Evolutionary conservation across 2,329 filamentous ascomycete species (phyloP).

Genomic region (Diaporthe sp.): DNA sequence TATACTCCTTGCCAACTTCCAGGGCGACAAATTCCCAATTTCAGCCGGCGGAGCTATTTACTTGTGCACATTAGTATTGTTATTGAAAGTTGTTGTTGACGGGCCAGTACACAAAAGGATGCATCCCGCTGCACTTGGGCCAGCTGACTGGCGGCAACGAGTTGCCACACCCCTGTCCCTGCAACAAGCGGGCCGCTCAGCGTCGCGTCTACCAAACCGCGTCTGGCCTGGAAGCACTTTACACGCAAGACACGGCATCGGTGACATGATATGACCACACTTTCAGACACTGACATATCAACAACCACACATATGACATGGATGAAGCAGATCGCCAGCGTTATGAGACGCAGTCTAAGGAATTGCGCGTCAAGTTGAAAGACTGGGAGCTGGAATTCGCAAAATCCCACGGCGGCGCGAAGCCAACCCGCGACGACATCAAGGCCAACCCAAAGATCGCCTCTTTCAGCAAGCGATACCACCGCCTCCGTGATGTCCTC

Average conservation of each 20-base stretch:
- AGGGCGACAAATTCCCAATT: neutral
- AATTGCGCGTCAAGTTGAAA: slow-evolving; percentile 79
- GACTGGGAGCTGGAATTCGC: slow-evolving; percentile 79
- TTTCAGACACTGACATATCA: neutral
- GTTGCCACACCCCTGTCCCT: neutral
- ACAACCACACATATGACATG: slow-evolving; percentile 53
- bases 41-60: neutral
- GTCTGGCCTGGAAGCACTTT: slow-evolving; percentile 12
- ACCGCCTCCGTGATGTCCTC: slow-evolving; percentile 71
- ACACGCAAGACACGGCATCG: neutral
- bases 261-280: neutral
- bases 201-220: slow-evolving; percentile 23
- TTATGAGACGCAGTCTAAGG: slow-evolving; percentile 64
- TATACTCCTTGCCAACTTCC: neutral
- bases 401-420: slow-evolving; percentile 71
- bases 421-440: slow-evolving; percentile 81
- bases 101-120: neutral
- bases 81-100: neutral
- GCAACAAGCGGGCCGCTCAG: slow-evolving; percentile 15
- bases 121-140: neutral
- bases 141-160: neutral
- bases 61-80: neutral
- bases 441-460: slow-evolving; percentile 79
- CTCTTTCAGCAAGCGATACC: slow-evolving; percentile 83
- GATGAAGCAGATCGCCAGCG: slow-evolving; percentile 57